These are phyloP conservation scores for Cladosporium sp. DNA, from an alignment of 2,329 filamentous ascomycete genomes.

Conservation along the genomic window DNA sequence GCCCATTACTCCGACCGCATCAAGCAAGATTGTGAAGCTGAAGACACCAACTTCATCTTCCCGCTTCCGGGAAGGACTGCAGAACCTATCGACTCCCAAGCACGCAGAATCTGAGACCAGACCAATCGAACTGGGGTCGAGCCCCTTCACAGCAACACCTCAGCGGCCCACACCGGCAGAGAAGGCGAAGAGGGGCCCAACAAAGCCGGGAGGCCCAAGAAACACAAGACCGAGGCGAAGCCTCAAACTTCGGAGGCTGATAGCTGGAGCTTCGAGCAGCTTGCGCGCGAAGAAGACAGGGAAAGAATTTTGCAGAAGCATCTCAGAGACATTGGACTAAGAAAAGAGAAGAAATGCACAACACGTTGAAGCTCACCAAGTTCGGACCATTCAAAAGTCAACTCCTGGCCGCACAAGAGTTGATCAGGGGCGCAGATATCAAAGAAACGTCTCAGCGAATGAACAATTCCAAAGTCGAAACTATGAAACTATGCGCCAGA, in stretches of 20 bases:
- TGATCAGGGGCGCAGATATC: too few species aligned
- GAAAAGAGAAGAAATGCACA: constrained; percentile 6
- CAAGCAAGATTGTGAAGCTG: neutral
- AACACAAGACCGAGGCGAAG: neutral
- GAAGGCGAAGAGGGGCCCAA: neutral
- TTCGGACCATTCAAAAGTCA: neutral
- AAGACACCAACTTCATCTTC: neutral
- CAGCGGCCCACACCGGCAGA: too few species aligned
- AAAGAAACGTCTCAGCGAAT: neutral
- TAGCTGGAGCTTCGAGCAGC: constrained; percentile 31
- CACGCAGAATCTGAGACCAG: neutral
- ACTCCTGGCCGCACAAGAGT: neutral
- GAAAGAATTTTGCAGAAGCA: constrained; percentile 43
- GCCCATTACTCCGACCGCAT: neutral
- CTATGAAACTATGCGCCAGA: constrained; percentile 1
- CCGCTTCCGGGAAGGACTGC: neutral
- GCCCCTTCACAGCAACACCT: too few species aligned
- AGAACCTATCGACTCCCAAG: neutral
- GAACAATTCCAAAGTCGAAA: neutral
- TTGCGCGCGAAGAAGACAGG: constrained; percentile 39
- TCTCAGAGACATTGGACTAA: constrained; percentile 28
- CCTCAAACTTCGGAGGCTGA: constrained; percentile 21
- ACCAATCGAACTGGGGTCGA: neutral
- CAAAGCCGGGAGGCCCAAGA: too few species aligned
- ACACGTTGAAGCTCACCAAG: neutral